These are phyloP conservation scores for Colletotrichum tamarilloi DNA, from an alignment of 2,329 filamentous ascomycete genomes.

Conservation along the genomic window DNA sequence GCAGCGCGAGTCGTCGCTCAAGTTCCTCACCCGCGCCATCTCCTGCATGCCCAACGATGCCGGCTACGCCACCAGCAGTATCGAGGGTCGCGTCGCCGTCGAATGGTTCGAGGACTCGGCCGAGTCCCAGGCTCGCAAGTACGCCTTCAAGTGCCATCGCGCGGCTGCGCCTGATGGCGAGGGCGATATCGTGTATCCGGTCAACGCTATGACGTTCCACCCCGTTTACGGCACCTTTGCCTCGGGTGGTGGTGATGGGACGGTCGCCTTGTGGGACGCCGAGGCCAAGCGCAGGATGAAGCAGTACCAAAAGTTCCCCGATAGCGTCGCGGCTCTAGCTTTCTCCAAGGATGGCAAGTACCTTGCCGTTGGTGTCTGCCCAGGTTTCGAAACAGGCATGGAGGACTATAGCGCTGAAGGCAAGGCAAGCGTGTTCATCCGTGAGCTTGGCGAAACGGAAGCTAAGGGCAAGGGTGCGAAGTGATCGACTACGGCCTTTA, in stretches of 20 bases:
- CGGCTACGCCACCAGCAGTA: slow-evolving; percentile 91
- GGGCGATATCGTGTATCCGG: slow-evolving; percentile 87
- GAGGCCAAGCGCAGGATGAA: slow-evolving; percentile 89
- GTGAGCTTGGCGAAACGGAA: slow-evolving; percentile 88
- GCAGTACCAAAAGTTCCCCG: slow-evolving; percentile 86
- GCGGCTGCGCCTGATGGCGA: slow-evolving; percentile 73
- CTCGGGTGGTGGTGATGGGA: slow-evolving; percentile 88
- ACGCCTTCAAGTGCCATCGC: slow-evolving; percentile 98
- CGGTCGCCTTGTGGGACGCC: slow-evolving; percentile 94
- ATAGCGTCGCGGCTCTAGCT: slow-evolving; percentile 80
- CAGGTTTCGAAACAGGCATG: slow-evolving; percentile 88
- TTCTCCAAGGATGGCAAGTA: slow-evolving; percentile 84
- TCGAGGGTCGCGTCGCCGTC: slow-evolving; percentile 94
- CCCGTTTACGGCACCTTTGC: slow-evolving; percentile 87
- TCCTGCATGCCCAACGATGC: slow-evolving; percentile 97
- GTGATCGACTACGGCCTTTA: slow-evolving; percentile 47
- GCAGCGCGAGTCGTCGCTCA: slow-evolving; percentile 90
- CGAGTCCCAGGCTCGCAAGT: slow-evolving; percentile 91
- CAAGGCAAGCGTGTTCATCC: slow-evolving; percentile 80
- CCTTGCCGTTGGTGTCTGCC: slow-evolving; percentile 83
- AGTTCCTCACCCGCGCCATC: slow-evolving; percentile 94
- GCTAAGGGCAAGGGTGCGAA: slow-evolving; percentile 86
- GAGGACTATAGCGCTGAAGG: slow-evolving; percentile 81
- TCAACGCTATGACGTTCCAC: slow-evolving; percentile 91
- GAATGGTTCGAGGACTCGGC: slow-evolving; percentile 96